phyloP scores from a whole-genome alignment of 345 rosid species.

The Combretum micranthum region DNA sequence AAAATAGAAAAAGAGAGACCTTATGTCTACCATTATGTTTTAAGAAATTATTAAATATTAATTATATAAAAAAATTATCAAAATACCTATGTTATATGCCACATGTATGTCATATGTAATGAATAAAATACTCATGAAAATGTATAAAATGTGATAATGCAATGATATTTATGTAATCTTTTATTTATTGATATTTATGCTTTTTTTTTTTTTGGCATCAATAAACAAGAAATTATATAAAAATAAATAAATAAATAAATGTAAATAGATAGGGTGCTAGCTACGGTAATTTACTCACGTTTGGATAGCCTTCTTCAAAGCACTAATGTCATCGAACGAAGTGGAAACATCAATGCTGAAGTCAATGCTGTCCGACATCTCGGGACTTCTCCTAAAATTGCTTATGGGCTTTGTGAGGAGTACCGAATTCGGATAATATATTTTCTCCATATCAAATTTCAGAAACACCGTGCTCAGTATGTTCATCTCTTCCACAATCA shows the following conservation, averaged over 20 bases:
- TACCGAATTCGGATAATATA: slow-evolving; percentile 68
- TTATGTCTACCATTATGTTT: no score
- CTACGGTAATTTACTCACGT: slow-evolving; percentile 16
- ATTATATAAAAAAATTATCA: no score
- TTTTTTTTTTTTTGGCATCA: no score
- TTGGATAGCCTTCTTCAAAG: slow-evolving; percentile 48
- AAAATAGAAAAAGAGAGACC: no score
- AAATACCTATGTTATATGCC: no score
- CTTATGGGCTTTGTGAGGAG: slow-evolving; percentile 53
- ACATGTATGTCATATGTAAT: no score
- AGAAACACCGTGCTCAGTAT: slow-evolving; percentile 68
- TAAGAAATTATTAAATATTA: no score
- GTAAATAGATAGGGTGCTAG: background rate
- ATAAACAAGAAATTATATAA: no score
- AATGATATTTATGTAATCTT: no score
- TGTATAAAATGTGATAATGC: no score
- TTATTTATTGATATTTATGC: no score
- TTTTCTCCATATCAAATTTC: slow-evolving; percentile 72
- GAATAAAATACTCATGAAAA: no score
- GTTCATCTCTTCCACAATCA: slow-evolving; percentile 92
- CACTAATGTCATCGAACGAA: slow-evolving; percentile 34
- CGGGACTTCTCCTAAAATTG: slow-evolving; percentile 55
- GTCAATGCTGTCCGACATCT: slow-evolving; percentile 42
- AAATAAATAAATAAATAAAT: background rate
- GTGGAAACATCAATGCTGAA: slow-evolving; percentile 44